Evolutionary conservation across 1,139 yeast genomes (phyloP), one percentile per base, ranked within the genome.

Genomic region (Suhomyces coccinellae): DNA sequence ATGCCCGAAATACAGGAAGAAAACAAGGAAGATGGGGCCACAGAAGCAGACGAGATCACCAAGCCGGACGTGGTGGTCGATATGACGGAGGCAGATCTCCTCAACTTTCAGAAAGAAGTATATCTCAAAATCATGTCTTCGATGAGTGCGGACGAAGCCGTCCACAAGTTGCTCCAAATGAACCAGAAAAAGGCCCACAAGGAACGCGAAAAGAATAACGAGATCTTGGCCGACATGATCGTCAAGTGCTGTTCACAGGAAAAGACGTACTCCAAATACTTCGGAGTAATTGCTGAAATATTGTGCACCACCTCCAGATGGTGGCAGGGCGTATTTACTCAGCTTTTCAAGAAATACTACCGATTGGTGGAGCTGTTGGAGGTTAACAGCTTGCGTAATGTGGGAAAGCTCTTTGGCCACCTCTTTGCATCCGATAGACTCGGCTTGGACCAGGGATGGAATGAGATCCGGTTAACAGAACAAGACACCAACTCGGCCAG

Each of bases 61-160:
- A 26, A n/a, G 26, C 26, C n/a, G 24, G 24, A 20, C 7, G 24
- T 20, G 24, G 71, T 84, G 41, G 70, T 74, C 33, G 97, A 91
- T 61, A 70, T 86, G 75, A 85, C 97, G 0, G 85, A 85, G 44
- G 66, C 82, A 1, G 83, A 82, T 33, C 63, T 83, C 31, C 69
- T 82, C 3, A 80, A 80, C 41, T 79, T 80, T 52, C 87, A 89
- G 52, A 87, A 89, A 57, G 78, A 79, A 1, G 86, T 91, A 2
- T 91, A 91, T 56, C 69, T 90, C 38, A 85, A 95, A 0, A 71
- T 93, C 27, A 90, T 88, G 87, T 88, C 97, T n/a, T 84, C 97
- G 45, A 80, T 91, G 82, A 85, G 96, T 1, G 83, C 93, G 3
- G 96, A 89, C 54, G 99, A 93, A 69, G 95, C 96, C 0, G 90